These are phyloP conservation scores for Grosmannia huntii DNA, from an alignment of 2,329 filamentous ascomycete genomes.

Conservation along the genomic window DNA sequence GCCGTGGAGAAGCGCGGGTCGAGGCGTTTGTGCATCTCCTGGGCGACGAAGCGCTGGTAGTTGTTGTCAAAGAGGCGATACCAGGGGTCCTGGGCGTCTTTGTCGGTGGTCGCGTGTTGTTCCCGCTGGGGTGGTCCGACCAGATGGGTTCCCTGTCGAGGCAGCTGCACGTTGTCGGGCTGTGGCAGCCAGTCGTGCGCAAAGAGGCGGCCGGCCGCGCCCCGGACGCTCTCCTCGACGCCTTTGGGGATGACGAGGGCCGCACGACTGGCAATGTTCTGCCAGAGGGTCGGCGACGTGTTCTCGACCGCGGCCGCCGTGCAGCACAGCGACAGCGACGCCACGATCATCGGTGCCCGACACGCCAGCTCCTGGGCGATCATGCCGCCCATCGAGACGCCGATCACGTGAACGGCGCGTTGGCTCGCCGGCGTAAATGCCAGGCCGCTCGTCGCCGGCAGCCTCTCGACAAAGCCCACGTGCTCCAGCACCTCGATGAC, in stretches of 20 bases:
- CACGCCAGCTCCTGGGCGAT: conserved; percentile 69
- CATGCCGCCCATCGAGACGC: conserved; percentile 83
- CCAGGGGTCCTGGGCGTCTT: conserved; percentile 1
- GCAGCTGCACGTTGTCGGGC: conserved; percentile 46
- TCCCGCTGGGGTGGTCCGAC: conserved; percentile 9
- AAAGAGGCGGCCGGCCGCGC: conserved; percentile 56
- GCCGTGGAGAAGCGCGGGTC: conserved; percentile 48
- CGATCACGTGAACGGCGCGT: conserved; percentile 50
- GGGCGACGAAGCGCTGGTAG: conserved; percentile 70
- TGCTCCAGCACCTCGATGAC: conserved; percentile 55
- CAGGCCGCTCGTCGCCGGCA: not conserved
- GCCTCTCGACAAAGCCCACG: conserved; percentile 38
- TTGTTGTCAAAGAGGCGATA: conserved; percentile 51
- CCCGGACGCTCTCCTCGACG: conserved; percentile 51
- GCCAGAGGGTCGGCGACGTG: conserved; percentile 41
- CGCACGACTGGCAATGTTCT: conserved; percentile 48
- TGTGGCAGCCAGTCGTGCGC: conserved; percentile 45
- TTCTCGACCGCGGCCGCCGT: conserved; percentile 50
- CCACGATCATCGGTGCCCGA: conserved; percentile 37
- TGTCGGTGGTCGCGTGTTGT: not conserved
- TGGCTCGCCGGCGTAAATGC: conserved; percentile 6
- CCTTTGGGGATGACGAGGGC: conserved; percentile 56
- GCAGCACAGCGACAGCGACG: conserved; percentile 45
- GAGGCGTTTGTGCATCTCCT: conserved; percentile 60
- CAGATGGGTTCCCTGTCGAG: conserved; percentile 13